Conservation (phyloP, 164 flowering plant species). For the Paratinospora sagittata region DNA sequence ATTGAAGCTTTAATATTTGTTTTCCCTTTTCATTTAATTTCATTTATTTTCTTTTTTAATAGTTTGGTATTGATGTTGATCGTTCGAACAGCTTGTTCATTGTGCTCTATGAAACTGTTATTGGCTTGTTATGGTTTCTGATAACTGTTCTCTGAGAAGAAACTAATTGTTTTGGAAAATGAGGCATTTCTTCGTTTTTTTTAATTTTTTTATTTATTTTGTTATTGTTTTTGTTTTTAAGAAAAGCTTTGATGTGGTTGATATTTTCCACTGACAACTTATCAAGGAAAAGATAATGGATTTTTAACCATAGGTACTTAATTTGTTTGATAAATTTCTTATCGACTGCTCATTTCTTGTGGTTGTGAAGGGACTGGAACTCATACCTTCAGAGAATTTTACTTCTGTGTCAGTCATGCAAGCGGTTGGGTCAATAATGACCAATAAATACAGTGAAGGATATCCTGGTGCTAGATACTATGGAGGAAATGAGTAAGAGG, state of each 20-base stretch:
- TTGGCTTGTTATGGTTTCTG: neutral
- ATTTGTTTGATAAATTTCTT: neutral
- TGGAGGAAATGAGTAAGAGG: constrained; percentile 95
- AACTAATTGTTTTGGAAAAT: neutral
- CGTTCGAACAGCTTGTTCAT: neutral
- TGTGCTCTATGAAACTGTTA: neutral
- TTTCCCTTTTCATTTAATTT: neutral
- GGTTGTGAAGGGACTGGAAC: constrained; percentile 73
- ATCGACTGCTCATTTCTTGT: neutral
- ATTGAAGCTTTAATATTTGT: neutral
- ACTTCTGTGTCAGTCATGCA: constrained; percentile 97
- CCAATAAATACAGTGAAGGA: constrained; percentile 99
- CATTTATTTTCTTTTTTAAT: neutral
- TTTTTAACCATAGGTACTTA: neutral
- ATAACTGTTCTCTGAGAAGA: too few species aligned
- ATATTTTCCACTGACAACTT: neutral
- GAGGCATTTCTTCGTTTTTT: neutral
- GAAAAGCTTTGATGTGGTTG: neutral
- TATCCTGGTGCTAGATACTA: constrained; percentile 99
- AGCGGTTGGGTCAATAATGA: constrained; percentile 99
- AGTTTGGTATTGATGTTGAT: neutral
- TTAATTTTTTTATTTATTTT: too few species aligned
- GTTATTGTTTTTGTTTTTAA: neutral
- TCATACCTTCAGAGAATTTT: constrained; percentile 97
- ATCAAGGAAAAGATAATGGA: neutral